Evolutionary conservation across 495 filamentous ascomycete species (phyloP).

Genomic region (Poronia punctata): DNA sequence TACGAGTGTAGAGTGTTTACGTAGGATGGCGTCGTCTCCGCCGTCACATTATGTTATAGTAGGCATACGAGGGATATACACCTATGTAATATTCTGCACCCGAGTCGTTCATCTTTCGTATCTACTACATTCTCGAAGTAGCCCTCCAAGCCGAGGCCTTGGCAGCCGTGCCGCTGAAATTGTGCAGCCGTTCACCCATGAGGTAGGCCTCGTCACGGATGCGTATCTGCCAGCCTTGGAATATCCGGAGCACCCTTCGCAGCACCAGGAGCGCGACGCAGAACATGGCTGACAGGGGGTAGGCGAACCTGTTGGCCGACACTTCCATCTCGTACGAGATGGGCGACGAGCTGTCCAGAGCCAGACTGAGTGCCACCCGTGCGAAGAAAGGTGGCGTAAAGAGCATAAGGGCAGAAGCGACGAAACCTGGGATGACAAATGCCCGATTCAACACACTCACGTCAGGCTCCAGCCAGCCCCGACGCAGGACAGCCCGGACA

Average conservation of each 20-base stretch:
- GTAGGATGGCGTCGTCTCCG: no score
- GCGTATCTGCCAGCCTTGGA: constrained; percentile 70
- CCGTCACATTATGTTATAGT: background rate
- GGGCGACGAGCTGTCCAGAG: constrained; percentile 23
- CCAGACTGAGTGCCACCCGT: constrained; percentile 22
- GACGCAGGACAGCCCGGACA: constrained; percentile 64
- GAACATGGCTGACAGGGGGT: constrained; percentile 51
- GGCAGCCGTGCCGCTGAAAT: constrained; percentile 46
- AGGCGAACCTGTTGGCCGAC: constrained; percentile 65
- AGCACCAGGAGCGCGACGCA: constrained; percentile 27
- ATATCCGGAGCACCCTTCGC: constrained; percentile 51
- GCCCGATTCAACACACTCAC: constrained; percentile 68
- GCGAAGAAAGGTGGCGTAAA: constrained; percentile 43
- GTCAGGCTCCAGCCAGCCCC: constrained; percentile 79
- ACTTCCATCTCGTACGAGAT: constrained; percentile 38
- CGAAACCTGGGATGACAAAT: constrained; percentile 65
- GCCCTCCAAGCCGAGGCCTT: constrained; percentile 27
- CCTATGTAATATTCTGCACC: constrained; percentile 1
- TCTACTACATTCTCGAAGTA: constrained; percentile 16
- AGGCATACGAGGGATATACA: background rate
- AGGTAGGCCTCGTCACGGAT: constrained; percentile 94
- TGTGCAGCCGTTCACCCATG: constrained; percentile 89
- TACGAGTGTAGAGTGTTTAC: no score
- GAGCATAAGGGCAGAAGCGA: constrained; percentile 54
- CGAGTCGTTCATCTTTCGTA: background rate